These are phyloP conservation scores for Collybiopsis luxurians DNA, from an alignment of 768 basidiomycete genomes.

Conservation along the genomic window DNA sequence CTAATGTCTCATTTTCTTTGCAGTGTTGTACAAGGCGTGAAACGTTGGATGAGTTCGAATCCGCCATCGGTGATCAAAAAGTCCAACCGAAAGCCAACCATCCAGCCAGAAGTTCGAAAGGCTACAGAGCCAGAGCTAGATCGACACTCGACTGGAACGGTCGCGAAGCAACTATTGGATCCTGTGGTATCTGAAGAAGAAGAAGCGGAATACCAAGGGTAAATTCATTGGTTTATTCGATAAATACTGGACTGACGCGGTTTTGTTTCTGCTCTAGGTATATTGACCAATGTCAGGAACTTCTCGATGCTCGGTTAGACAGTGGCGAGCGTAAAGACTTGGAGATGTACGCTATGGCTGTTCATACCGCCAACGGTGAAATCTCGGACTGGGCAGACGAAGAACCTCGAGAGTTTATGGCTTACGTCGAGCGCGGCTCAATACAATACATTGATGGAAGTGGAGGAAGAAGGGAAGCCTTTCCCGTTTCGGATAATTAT, in stretches of 20 bases:
- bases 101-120: conserved; percentile 33
- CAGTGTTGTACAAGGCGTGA: conserved; percentile 77
- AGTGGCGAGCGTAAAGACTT: conserved; percentile 55
- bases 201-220: conserved; percentile 73
- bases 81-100: conserved; percentile 30
- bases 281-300: conserved; percentile 69
- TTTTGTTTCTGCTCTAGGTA: too few relatives aligned
- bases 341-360: conserved; percentile 50
- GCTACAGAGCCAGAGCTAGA: conserved; percentile 31
- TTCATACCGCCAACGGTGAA: conserved; percentile 48
- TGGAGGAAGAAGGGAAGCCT: conserved; percentile 25
- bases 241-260: neutral
- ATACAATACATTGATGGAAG: conserved; percentile 31
- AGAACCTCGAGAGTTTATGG: conserved; percentile 38
- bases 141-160: conserved; percentile 50
- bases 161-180: conserved; percentile 57
- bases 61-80: conserved; percentile 40
- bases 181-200: conserved; percentile 65
- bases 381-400: conserved; percentile 32
- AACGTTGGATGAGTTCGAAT: conserved; percentile 71
- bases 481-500: conserved; percentile 41
- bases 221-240: conserved; percentile 12
- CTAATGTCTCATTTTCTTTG: neutral
- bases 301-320: conserved; percentile 47
- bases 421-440: conserved; percentile 42